Conservation (phyloP, 2,329 filamentous ascomycete genomes). For the Cladosporium sp. region DNA sequence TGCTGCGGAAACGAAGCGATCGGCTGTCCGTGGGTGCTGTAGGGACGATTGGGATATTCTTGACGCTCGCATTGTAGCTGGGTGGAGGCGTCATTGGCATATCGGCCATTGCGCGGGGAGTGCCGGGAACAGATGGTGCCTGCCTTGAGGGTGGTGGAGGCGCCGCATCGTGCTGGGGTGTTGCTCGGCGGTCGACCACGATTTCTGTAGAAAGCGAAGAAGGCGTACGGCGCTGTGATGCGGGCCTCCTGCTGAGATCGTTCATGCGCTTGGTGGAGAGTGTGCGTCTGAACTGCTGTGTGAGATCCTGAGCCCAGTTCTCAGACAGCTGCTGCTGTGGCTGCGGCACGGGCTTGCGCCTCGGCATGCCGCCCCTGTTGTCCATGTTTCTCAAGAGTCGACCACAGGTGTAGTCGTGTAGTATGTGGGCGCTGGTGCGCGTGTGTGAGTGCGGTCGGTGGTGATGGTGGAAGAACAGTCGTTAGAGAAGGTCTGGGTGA, state of each 20-base stretch:
- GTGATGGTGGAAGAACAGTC: background rate
- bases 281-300: constrained; percentile 79
- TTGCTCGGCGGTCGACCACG: constrained; percentile 20
- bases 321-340: constrained; percentile 40
- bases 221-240: constrained; percentile 47
- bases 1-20: constrained; percentile 55
- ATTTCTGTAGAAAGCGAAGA: constrained; percentile 43
- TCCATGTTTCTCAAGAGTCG: constrained; percentile 13
- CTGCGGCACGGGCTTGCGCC: constrained; percentile 29
- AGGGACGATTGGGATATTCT: constrained; percentile 66
- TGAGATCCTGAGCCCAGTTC: constrained; percentile 72
- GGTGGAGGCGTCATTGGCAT: constrained; percentile 43
- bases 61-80: constrained; percentile 55
- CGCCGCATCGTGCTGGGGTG: constrained; percentile 13
- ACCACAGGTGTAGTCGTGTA: background rate
- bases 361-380: constrained; percentile 25
- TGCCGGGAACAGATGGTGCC: constrained; percentile 28
- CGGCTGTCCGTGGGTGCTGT: constrained; percentile 60
- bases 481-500: background rate
- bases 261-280: constrained; percentile 84
- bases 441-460: background rate
- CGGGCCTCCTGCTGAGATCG: constrained; percentile 54
- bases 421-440: constrained; percentile 3
- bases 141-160: constrained; percentile 20
- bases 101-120: constrained; percentile 20